phyloP scores from a whole-genome alignment of 768 basidiomycete genomes.

The Cantharellus anzutake region DNA sequence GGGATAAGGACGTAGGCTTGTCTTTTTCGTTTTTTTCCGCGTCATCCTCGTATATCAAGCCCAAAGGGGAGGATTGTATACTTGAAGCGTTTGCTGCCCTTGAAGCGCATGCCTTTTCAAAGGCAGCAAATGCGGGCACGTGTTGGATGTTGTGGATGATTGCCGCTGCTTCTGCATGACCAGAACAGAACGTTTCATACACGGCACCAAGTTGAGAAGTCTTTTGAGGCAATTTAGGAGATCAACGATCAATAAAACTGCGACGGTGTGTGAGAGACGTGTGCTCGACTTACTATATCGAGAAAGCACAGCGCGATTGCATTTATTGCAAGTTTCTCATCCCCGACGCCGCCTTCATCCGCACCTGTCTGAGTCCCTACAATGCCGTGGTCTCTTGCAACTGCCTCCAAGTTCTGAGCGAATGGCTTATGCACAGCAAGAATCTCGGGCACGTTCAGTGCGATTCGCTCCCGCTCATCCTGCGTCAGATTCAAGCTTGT shows the following conservation, averaged over 20 bases:
- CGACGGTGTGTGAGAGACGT: background rate
- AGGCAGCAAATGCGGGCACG: conserved; percentile 61
- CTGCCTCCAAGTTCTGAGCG: conserved; percentile 26
- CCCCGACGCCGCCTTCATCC: background rate
- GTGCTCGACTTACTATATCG: background rate
- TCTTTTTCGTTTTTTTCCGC: background rate
- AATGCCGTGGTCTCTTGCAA: background rate
- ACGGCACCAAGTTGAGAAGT: conserved; percentile 18
- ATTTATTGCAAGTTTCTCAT: conserved; percentile 10
- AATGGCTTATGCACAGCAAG: conserved; percentile 51
- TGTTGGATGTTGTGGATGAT: conserved; percentile 47
- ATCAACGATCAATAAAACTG: conserved; percentile 10
- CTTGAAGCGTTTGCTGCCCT: background rate
- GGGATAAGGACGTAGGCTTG: conserved; percentile 1
- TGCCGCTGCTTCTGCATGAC: conserved; percentile 65
- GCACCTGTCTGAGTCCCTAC: background rate
- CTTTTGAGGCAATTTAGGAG: background rate
- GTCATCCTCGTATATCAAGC: too few species aligned
- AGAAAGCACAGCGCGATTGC: conserved; percentile 13
- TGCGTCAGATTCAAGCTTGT: conserved; percentile 18
- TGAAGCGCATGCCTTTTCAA: conserved; percentile 59
- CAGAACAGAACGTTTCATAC: conserved; percentile 77
- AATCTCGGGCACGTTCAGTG: conserved; percentile 49
- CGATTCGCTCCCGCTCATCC: conserved; percentile 35
- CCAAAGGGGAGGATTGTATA: background rate